Evolutionary conservation across 441 rosid species (phyloP).

Genomic region (Croton setiger): DNA sequence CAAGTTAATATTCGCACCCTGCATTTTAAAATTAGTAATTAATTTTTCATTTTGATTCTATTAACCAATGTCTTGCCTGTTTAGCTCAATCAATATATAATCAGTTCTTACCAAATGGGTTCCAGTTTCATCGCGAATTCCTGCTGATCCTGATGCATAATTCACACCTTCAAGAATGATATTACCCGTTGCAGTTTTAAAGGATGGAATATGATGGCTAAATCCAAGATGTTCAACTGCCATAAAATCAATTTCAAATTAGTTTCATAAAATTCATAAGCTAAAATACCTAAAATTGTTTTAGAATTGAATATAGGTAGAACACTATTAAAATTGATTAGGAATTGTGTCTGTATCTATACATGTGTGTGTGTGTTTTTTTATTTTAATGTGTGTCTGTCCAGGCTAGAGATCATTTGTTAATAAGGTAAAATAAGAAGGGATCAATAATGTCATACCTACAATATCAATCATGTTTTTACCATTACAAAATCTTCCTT

Average conservation of each 20-base stretch:
- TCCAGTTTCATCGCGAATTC: conserved; percentile 57
- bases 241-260: neutral
- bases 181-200: conserved; percentile 9
- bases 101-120: conserved; percentile 28
- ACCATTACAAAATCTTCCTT: conserved; percentile 29
- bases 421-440: too few relatives aligned
- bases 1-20: conserved; percentile 23
- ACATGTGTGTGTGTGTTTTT: too few relatives aligned
- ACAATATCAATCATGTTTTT: neutral
- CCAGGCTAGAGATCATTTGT: too few relatives aligned
- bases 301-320: too few relatives aligned
- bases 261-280: neutral
- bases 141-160: conserved; percentile 67
- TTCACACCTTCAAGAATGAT: conserved; percentile 59
- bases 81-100: too few relatives aligned
- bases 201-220: conserved; percentile 42
- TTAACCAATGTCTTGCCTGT: too few relatives aligned
- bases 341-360: too few relatives aligned
- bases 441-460: neutral
- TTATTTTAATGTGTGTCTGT: too few relatives aligned
- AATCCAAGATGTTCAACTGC: conserved; percentile 61
- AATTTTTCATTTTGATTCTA: too few relatives aligned
- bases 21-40: neutral
- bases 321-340: too few relatives aligned
- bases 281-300: too few relatives aligned